Conservation (phyloP, 139 green algal species). For the Ettlia oleoabundans region DNA sequence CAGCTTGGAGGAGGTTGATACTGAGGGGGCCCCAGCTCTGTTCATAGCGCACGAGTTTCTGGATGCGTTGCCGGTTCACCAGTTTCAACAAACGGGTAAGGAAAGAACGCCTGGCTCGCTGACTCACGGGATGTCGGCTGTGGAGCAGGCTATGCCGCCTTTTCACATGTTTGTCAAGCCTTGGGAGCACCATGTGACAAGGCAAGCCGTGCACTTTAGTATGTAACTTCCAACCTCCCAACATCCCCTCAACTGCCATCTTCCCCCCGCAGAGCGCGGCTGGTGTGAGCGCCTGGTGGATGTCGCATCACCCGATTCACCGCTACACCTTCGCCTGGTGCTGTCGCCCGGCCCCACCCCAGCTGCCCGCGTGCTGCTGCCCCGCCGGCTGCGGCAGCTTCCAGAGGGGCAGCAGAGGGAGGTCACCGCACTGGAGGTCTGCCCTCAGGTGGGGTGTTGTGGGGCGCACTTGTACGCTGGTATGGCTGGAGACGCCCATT, state of each 20-base stretch:
- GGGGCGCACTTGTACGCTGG: too few species aligned
- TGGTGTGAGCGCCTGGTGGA: conserved; percentile 92
- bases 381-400: conserved; percentile 69
- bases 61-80: conserved; percentile 96
- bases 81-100: conserved; percentile 80
- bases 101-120: too few species aligned
- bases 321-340: conserved; percentile 79
- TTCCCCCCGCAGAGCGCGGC: conserved; percentile 15
- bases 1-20: conserved; percentile 64
- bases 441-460: conserved; percentile 39
- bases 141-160: too few species aligned
- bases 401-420: conserved; percentile 5
- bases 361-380: conserved; percentile 69
- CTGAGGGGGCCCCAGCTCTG: conserved; percentile 63
- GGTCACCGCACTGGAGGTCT: conserved; percentile 65
- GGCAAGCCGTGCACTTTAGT: too few species aligned
- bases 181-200: too few species aligned
- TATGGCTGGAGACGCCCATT: background rate
- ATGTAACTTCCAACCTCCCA: too few species aligned
- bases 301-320: conserved; percentile 44
- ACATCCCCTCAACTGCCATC: background rate
- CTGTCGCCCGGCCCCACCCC: conserved; percentile 77
- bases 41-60: conserved; percentile 97
- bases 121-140: too few species aligned
- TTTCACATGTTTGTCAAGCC: too few species aligned